phyloP scores from a whole-genome alignment of 2,329 filamentous ascomycete genomes.

The Diplodia corticola region DNA sequence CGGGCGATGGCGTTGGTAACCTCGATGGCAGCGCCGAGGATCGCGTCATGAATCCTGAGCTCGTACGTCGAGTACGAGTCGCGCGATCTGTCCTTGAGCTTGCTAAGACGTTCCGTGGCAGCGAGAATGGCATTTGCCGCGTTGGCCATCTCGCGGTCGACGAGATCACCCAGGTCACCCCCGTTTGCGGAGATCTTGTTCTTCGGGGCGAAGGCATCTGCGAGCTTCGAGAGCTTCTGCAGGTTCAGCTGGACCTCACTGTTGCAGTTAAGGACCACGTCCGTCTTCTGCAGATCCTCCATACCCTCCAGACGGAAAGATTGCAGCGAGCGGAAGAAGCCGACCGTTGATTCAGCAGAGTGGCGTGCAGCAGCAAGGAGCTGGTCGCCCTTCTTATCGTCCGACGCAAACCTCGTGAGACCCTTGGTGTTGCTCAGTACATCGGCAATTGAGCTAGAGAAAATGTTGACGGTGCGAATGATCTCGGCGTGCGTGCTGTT shows the following conservation, averaged over 20 bases:
- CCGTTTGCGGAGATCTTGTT: constrained; percentile 76
- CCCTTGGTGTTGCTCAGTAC: constrained; percentile 97
- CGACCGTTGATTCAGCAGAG: constrained; percentile 82
- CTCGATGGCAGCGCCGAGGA: constrained; percentile 87
- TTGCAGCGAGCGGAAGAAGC: constrained; percentile 91
- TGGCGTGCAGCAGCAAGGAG: constrained; percentile 79
- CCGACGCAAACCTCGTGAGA: constrained; percentile 85
- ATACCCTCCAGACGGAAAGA: constrained; percentile 92
- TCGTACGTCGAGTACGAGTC: constrained; percentile 96
- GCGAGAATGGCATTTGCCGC: constrained; percentile 94
- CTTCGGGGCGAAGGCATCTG: constrained; percentile 87
- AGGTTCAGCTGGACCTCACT: constrained; percentile 93
- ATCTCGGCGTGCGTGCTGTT: constrained; percentile 87
- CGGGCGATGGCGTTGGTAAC: constrained; percentile 92
- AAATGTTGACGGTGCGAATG: constrained; percentile 88
- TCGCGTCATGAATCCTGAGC: constrained; percentile 91
- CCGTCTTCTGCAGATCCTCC: constrained; percentile 88
- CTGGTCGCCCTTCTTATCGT: constrained; percentile 91
- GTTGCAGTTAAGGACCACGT: constrained; percentile 96
- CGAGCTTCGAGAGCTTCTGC: constrained; percentile 89
- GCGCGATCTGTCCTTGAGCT: constrained; percentile 93
- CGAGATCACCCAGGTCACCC: constrained; percentile 88
- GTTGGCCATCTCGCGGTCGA: constrained; percentile 88
- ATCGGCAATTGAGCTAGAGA: constrained; percentile 86
- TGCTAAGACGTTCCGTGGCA: constrained; percentile 82